These are phyloP conservation scores for Amanita thiersii DNA, from an alignment of 768 basidiomycete genomes.

Conservation along the genomic window DNA sequence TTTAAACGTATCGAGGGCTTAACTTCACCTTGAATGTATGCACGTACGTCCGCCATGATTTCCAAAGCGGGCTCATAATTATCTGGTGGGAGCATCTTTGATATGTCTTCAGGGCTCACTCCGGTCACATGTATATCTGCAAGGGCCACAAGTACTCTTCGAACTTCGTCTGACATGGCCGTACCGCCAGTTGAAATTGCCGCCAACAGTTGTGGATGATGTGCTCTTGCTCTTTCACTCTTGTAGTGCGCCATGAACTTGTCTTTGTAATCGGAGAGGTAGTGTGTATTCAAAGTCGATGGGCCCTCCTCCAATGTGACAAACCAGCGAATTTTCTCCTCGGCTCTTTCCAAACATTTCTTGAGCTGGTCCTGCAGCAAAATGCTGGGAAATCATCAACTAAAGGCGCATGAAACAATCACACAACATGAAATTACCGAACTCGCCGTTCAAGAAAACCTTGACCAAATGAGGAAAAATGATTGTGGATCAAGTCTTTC, in stretches of 20 bases:
- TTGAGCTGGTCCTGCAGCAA: constrained; percentile 45
- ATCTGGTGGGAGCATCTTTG: constrained; percentile 43
- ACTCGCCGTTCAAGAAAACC: constrained; percentile 45
- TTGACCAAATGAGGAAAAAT: constrained; percentile 47
- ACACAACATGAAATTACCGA: constrained; percentile 18
- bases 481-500: constrained; percentile 30
- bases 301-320: constrained; percentile 41
- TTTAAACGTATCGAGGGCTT: constrained; percentile 2
- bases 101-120: constrained; percentile 33
- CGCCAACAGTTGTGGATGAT: constrained; percentile 16
- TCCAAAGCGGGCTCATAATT: constrained; percentile 44
- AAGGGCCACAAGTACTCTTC: constrained; percentile 26
- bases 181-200: constrained; percentile 16
- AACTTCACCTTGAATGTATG: constrained; percentile 64
- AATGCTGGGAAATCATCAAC: constrained; percentile 24
- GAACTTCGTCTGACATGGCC: constrained; percentile 18
- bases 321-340: constrained; percentile 38
- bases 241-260: constrained; percentile 42
- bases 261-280: constrained; percentile 34
- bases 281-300: constrained; percentile 43
- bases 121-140: constrained; percentile 29
- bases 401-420: not conserved
- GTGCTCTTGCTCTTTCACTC: constrained; percentile 25
- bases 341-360: constrained; percentile 27
- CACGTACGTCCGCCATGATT: constrained; percentile 68